Base-by-base conservation (phyloP, 805 yeast genomes). In the Diddensiella transvaalensis region DNA sequence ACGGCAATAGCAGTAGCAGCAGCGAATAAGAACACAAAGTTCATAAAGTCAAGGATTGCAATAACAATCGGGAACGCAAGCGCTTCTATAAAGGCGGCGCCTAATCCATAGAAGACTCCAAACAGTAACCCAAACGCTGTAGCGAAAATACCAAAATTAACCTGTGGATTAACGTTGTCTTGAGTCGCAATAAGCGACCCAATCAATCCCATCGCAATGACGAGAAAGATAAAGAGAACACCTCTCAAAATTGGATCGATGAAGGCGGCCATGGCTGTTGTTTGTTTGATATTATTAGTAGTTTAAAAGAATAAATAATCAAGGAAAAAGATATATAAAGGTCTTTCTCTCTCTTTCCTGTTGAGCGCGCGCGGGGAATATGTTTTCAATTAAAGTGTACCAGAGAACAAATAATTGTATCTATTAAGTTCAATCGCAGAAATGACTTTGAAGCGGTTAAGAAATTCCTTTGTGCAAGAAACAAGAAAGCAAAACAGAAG, bases 1-100 rank as follows among this genome's bases (percentile, higher is more conserved):
- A 87, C 95, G 46, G 98, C 98, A 65, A 93, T 75, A 46, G 96
- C 96, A 50, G 95, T 82, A 62, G 90, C 98, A 57, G 87, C 98
- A 43, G 98, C 82, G 69, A 93, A 87, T 49, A 96, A 82, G 82
- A 93, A 93, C 60, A 90, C 85, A 60, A 82, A 71, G 78, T 89
- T 89, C 71, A 93, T 75, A 73, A 88, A 83, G 76, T 93, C 99
- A 64, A 87, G 73, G 48, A 73, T 60, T 51, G 84, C 80, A 65
- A 87, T 69, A 59, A 90, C 68, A 44, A 87, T 68, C 58, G 98
- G 98, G 85, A 95, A 86, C 38, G 96, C 95, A 53, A 91, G 75
- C 60, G 81, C 81, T 52, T 82, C 79, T 58, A 87, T 62, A 60
- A 93, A 81, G 73, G 78, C 80, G 35, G 97, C 96, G 45, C 78